These are phyloP conservation scores for Botrytis fabae DNA, from an alignment of 2,329 filamentous ascomycete species.

Conservation along the genomic window DNA sequence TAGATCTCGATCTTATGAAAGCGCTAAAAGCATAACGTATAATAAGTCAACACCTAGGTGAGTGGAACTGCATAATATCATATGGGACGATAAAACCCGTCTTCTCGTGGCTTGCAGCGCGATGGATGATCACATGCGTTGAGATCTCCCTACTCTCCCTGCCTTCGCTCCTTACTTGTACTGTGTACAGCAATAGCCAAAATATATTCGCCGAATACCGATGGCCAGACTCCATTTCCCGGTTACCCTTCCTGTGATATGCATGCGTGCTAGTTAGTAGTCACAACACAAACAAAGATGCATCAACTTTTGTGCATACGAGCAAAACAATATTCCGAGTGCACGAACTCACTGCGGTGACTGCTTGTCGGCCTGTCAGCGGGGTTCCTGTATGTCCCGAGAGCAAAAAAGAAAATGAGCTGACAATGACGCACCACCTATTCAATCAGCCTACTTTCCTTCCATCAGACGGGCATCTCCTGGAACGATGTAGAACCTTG, in stretches of 20 bases:
- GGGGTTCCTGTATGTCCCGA: background rate
- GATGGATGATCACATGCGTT: background rate
- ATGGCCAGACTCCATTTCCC: background rate
- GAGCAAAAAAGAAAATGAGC: background rate
- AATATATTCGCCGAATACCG: slow-evolving; percentile 6
- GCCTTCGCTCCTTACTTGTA: background rate
- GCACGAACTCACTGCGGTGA: background rate
- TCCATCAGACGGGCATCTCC: background rate
- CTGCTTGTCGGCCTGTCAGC: background rate
- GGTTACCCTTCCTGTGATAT: background rate
- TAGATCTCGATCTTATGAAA: background rate
- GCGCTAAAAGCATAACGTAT: background rate
- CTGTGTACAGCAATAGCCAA: background rate
- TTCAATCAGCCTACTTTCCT: background rate
- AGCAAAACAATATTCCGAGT: background rate
- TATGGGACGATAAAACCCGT: background rate
- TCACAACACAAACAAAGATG: background rate
- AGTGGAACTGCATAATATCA: background rate
- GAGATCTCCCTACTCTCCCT: background rate
- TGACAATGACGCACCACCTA: background rate
- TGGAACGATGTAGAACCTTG: background rate
- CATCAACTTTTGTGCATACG: background rate
- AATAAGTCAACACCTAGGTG: background rate
- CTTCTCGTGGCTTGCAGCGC: background rate
- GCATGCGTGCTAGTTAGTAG: no score